Percentiles rank a stretch among this genome's conserved stretches.
These are phyloP conservation scores for Quercus tomentella DNA, from an alignment of 331 rosid species.

Conservation along the genomic window DNA sequence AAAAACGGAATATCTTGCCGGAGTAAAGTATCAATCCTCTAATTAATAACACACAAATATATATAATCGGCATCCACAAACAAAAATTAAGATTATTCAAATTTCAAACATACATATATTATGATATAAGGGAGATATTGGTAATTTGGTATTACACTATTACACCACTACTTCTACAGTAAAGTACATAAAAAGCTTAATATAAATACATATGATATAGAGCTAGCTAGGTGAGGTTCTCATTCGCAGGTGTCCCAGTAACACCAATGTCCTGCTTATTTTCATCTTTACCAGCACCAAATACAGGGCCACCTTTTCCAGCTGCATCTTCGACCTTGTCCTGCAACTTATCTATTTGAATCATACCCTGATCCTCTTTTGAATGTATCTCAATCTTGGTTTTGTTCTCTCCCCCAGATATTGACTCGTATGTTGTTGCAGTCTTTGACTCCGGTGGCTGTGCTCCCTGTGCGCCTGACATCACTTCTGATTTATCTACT, in stretches of 20 bases:
- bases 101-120: no score
- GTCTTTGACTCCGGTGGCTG: slow-evolving; percentile 48
- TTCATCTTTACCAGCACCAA: slow-evolving; percentile 57
- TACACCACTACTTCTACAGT: not conserved
- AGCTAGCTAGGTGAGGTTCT: no score
- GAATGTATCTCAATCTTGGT: slow-evolving; percentile 52
- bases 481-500: not conserved
- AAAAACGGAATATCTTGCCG: no score
- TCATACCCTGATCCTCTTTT: slow-evolving; percentile 64
- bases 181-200: not conserved
- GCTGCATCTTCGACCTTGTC: slow-evolving; percentile 59
- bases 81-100: no score
- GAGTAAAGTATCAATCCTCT: no score
- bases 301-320: slow-evolving; percentile 77
- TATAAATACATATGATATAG: not conserved
- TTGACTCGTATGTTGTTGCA: slow-evolving; percentile 65
- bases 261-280: slow-evolving; percentile 67
- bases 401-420: slow-evolving; percentile 60
- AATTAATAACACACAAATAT: no score
- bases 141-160: no score
- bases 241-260: slow-evolving; percentile 40
- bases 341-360: slow-evolving; percentile 66
- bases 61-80: no score
- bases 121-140: no score
- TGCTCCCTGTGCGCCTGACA: slow-evolving; percentile 72